A percentile compares a stretch with the other conserved stretches of the same genome.
These are phyloP conservation scores for Isochrysis galbana DNA, from an alignment of 78 protist species.

Conservation along the genomic window DNA sequence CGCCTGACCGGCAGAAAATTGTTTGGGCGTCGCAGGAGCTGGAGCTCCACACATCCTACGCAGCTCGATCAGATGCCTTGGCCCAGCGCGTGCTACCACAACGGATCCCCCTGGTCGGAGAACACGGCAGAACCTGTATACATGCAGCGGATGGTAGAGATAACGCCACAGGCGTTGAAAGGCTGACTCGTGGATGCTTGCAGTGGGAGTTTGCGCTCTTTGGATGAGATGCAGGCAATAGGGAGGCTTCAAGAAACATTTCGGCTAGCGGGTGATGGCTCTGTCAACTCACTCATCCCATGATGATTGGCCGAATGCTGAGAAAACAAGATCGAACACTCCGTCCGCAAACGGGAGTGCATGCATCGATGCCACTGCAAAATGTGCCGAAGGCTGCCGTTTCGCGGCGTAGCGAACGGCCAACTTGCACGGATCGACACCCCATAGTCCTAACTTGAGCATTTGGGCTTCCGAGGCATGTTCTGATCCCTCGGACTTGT, in stretches of 20 bases:
- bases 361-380: background rate
- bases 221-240: no score
- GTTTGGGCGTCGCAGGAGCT: background rate
- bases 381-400: background rate
- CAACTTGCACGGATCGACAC: background rate
- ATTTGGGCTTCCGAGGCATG: background rate
- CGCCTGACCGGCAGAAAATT: background rate
- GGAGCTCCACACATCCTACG: background rate
- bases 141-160: background rate
- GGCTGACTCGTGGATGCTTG: no score
- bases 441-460: background rate
- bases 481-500: background rate
- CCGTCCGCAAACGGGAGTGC: background rate
- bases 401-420: background rate
- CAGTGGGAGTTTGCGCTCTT: no score
- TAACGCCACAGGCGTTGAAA: background rate
- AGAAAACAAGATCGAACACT: background rate
- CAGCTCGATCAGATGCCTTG: background rate
- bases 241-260: no score
- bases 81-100: background rate
- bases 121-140: background rate
- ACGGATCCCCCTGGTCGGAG: background rate
- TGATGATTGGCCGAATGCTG: background rate
- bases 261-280: no score
- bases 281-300: background rate